Evolutionary conservation across 2,329 filamentous ascomycete genomes (phyloP).

Genomic region (Monilinia fructicola): DNA sequence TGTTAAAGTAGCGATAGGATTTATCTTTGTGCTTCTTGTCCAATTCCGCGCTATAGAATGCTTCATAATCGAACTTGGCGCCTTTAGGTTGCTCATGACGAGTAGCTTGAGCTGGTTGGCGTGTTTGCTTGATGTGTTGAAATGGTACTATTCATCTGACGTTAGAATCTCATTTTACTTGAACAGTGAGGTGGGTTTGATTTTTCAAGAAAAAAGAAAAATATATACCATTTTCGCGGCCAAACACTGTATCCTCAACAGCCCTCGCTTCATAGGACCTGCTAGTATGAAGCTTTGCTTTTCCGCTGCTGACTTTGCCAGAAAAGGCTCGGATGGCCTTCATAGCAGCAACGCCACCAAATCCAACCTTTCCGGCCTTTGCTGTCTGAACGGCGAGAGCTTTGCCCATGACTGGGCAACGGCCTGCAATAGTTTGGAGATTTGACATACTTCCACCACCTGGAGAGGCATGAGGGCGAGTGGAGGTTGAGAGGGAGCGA

Average conservation of each 20-base stretch:
- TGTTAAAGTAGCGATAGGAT: constrained; percentile 99
- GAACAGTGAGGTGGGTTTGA: not conserved
- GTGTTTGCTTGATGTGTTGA: constrained; percentile 32
- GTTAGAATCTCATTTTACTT: not conserved
- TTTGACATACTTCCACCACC: constrained; percentile 96
- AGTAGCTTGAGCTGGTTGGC: constrained; percentile 30
- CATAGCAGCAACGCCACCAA: constrained; percentile 46
- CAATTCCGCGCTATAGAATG: constrained; percentile 82
- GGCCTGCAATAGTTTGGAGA: constrained; percentile 87
- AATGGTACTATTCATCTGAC: constrained; percentile 40
- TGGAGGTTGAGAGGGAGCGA: constrained; percentile 77
- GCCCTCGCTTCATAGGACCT: constrained; percentile 73
- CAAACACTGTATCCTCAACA: constrained; percentile 58
- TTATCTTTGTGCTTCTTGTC: constrained; percentile 99
- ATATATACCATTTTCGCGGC: constrained; percentile 53
- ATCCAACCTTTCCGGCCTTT: constrained; percentile 48
- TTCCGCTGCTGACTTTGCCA: constrained; percentile 53
- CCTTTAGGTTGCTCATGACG: constrained; percentile 37
- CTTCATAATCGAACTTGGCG: constrained; percentile 83
- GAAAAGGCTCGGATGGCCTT: constrained; percentile 54
- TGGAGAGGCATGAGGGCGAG: constrained; percentile 56
- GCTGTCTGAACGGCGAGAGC: constrained; percentile 83
- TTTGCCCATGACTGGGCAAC: constrained; percentile 99
- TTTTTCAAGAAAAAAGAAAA: not conserved
- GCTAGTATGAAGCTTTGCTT: constrained; percentile 80